Base-by-base conservation (phyloP, 192 early-diverging fungal genomes). In the Chytriomyces confervae region DNA sequence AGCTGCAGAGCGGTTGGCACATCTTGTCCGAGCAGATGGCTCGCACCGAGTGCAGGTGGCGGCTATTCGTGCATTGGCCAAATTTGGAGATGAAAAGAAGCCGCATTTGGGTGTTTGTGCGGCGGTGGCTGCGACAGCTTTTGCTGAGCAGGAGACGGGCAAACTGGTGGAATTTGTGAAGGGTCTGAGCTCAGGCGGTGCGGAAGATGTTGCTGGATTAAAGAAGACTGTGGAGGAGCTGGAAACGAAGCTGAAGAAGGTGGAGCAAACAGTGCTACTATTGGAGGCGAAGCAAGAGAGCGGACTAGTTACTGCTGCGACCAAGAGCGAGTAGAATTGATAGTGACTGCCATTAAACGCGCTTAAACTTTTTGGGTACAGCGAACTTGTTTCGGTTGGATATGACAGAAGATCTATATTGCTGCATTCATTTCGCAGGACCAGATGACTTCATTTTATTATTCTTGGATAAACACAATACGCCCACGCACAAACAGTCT, bases 191-290 rank as follows among this genome's bases (percentile, higher is more conserved):
- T 36, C 36, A 36, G 50, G 45, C 50, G 68, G 50, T 50, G 29
- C 27, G 5, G 68, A 36, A 3, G 44, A 46, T 65, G 77, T 50
- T 5, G 44, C 50, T 13, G 80, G 66, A 46, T 66, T 76, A 45
- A 76, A 76, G 50, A 66, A 65, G 74, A 69, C 47, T 9, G 79
- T 84, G 48, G 83, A 84, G 64, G 77, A 75, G 16, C 62, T 84
- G 72, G 79, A 84, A 51, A 63, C 13, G 9, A 72, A 68, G 44
- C 27, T 84, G 16, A 78, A 77, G 76, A 78, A 78, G 62, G 43
- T 80, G 66, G 83, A 84, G 53, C 62, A 71, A 18, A 51, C 70
- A 49, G 69, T 77, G 6, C 13, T 44, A 63, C 51, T 77, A 69
- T 45, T 70, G 49, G 78, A 83, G 50, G 82, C 72, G 36, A 57